A percentile compares a stretch with the other conserved stretches of the same genome.
Evolutionary conservation across 169 alveolate genomes (phyloP).

Genomic region (Babesia sp.): DNA sequence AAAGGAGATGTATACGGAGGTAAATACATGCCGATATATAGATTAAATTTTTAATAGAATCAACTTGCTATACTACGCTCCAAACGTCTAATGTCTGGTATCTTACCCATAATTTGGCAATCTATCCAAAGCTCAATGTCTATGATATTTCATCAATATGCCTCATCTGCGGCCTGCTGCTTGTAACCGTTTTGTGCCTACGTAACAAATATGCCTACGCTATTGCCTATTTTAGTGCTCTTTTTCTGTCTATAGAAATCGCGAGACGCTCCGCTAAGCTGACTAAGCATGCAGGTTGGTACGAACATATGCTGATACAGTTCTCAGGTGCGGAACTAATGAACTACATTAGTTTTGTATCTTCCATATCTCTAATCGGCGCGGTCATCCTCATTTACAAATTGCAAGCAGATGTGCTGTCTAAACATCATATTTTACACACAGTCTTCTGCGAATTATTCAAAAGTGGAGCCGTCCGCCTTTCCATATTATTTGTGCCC

Average conservation of each 20-base stretch:
- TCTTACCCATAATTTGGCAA: not conserved
- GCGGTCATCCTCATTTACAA: slow-evolving; percentile 6
- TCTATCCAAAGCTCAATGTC: not conserved
- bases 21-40: not conserved
- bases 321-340: not conserved
- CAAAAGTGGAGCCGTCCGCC: not conserved
- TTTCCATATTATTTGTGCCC: slow-evolving; percentile 20
- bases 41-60: slow-evolving; percentile 6
- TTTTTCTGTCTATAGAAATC: not conserved
- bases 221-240: not conserved
- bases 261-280: not conserved
- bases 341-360: not conserved
- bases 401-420: slow-evolving; percentile 18
- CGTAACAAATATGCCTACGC: not conserved
- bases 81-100: slow-evolving; percentile 15
- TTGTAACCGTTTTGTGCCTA: not conserved
- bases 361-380: not conserved
- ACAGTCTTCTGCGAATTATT: not conserved
- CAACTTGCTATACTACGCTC: not conserved
- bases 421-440: slow-evolving; percentile 18
- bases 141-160: not conserved
- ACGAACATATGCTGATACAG: not conserved
- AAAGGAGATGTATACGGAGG: slow-evolving; percentile 22
- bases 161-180: not conserved
- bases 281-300: not conserved